Evolutionary conservation across 1,139 yeast species (phyloP), one percentile per base, ranked within the genome.

Genomic region (Suhomyces atakaporum): DNA sequence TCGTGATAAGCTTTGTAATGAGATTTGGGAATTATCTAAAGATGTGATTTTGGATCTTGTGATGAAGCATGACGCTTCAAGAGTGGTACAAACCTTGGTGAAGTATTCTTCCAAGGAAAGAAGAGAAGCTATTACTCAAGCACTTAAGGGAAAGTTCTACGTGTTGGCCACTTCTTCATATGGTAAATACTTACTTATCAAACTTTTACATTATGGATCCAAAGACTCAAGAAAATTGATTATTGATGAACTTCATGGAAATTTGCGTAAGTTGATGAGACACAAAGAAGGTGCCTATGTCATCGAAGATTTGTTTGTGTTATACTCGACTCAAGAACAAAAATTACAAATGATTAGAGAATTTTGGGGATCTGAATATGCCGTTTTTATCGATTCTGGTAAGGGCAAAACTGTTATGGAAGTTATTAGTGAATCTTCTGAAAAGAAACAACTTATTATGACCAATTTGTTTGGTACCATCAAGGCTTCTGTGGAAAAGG

Each of bases 231-330:
- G 96, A 51, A 82, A 79, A 38, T 54, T 77, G 25, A 85, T 92
- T 39, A 75, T 90, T 39, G 75, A 84, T 55, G 97, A 88, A 63
- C 73, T 92, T 45, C 96, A 89, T 56, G 97, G 97, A 35, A 84
- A 84, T 53, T 77, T 88, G 52, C 75, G 97, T 60, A 90, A 88
- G 62, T 73, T 92, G 47, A 89, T 92, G 94, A 82, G 95, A 72
- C 97, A 92, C 64, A 84, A 84, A 66, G 97, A 92, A 72, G 98
- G 97, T 65, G 97, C 97, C n/a, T 89, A 92, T 55, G 97, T 92
- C 26, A 90, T 90, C 46, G 97, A 92, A 66, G 98, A 92, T 70
- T 75, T 89, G 52, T 92, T 74, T 59, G 87, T 89, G 19, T 79
- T 89, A 47, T 92, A 90, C 61, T 79, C 96, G 4, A 80, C 89